phyloP scores from a whole-genome alignment of 2,329 filamentous ascomycete genomes.

The Pseudogymnoascus sp. region DNA sequence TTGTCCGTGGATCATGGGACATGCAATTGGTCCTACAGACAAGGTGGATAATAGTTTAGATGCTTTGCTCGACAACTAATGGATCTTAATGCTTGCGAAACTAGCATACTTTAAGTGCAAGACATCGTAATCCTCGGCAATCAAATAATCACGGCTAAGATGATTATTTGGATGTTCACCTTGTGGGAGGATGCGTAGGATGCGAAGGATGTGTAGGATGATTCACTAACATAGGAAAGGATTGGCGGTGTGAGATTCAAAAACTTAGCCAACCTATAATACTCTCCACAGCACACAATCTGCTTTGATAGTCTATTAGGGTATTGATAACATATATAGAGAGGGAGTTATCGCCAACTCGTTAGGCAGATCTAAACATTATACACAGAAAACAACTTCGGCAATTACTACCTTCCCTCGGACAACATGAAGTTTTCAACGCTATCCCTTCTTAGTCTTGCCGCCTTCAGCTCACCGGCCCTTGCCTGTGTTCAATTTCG shows the following conservation, averaged over 20 bases:
- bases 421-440: background rate
- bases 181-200: background rate
- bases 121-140: background rate
- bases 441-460: background rate
- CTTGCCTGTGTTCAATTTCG: background rate
- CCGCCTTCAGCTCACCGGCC: background rate
- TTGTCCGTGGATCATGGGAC: too few species aligned
- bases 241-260: background rate
- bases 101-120: background rate
- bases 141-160: background rate
- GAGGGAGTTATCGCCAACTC: background rate
- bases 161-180: background rate
- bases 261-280: background rate
- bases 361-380: background rate
- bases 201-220: background rate
- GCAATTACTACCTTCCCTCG: background rate
- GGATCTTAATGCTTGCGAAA: too few species aligned
- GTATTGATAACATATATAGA: background rate
- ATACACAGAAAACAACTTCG: background rate
- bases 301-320: background rate
- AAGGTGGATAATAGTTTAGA: too few species aligned
- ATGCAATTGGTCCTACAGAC: too few species aligned
- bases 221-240: background rate
- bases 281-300: background rate
- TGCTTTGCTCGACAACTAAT: too few species aligned